phyloP scores from a whole-genome alignment of 495 filamentous ascomycete genomes.

The Cladorrhinum samala region DNA sequence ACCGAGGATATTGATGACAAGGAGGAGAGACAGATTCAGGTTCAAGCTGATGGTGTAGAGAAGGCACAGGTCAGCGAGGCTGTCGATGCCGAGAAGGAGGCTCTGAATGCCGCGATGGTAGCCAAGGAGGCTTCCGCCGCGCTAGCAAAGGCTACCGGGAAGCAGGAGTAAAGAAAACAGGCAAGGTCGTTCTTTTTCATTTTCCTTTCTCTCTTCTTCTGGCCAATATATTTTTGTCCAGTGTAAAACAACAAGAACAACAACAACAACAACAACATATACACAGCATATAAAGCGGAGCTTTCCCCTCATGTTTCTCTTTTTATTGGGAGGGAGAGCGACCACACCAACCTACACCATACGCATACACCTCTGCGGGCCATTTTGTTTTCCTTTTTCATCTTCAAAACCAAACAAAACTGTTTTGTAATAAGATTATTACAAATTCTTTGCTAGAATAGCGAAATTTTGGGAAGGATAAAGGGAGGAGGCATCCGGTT shows the following conservation, averaged over 20 bases:
- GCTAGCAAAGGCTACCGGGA: slow-evolving; percentile 12
- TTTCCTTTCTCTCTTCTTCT: neutral
- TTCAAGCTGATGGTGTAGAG: slow-evolving; percentile 31
- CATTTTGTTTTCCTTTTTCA: no score
- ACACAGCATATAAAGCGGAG: neutral
- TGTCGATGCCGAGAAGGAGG: slow-evolving; percentile 38
- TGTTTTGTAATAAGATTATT: no score
- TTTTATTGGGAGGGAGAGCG: no score
- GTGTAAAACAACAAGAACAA: slow-evolving; percentile 1
- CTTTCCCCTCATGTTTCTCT: neutral
- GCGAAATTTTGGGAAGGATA: neutral
- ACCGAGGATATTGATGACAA: slow-evolving; percentile 78
- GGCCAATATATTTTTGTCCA: neutral
- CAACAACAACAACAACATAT: neutral
- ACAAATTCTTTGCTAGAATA: neutral
- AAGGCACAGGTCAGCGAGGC: slow-evolving; percentile 39
- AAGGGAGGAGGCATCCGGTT: neutral
- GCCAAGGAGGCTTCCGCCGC: slow-evolving; percentile 12
- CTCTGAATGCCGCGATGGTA: slow-evolving; percentile 14
- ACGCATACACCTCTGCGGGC: no score
- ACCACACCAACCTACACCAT: no score
- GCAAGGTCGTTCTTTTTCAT: neutral
- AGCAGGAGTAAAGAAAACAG: neutral
- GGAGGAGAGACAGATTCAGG: slow-evolving; percentile 41
- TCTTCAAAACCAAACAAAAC: no score